phyloP scores from a whole-genome alignment of 768 basidiomycete species.

The Phlebiopsis flavidoalba region DNA sequence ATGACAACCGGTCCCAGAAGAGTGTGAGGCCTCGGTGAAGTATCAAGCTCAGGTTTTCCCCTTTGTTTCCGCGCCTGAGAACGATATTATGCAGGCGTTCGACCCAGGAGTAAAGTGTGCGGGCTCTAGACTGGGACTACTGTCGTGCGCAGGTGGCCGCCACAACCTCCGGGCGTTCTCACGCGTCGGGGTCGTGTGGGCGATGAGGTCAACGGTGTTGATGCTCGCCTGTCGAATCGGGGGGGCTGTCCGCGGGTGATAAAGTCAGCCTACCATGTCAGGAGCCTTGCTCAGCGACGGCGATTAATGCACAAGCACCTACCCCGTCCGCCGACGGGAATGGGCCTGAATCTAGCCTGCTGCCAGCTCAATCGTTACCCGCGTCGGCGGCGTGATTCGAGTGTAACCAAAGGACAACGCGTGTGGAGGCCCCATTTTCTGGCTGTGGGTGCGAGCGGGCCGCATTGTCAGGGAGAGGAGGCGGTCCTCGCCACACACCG shows the following conservation, averaged over 20 bases:
- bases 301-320: not conserved
- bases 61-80: too few species aligned
- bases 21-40: too few species aligned
- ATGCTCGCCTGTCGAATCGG: not conserved
- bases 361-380: not conserved
- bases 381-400: too few species aligned
- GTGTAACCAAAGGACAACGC: too few species aligned
- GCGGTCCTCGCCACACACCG: not conserved
- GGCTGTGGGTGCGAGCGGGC: too few species aligned
- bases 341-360: not conserved
- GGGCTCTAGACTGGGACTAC: not conserved
- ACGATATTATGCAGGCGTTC: too few species aligned
- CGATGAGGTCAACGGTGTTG: not conserved
- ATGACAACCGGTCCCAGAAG: too few species aligned
- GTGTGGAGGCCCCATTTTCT: too few species aligned
- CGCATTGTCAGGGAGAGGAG: not conserved
- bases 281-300: not conserved
- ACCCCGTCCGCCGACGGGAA: not conserved
- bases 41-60: too few species aligned
- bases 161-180: not conserved
- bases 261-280: not conserved
- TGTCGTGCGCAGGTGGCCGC: not conserved
- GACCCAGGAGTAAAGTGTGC: too few species aligned
- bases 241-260: not conserved
- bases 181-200: not conserved